Base-by-base conservation (phyloP, 352 stramenopile species). In the Pythium coloratum region DNA sequence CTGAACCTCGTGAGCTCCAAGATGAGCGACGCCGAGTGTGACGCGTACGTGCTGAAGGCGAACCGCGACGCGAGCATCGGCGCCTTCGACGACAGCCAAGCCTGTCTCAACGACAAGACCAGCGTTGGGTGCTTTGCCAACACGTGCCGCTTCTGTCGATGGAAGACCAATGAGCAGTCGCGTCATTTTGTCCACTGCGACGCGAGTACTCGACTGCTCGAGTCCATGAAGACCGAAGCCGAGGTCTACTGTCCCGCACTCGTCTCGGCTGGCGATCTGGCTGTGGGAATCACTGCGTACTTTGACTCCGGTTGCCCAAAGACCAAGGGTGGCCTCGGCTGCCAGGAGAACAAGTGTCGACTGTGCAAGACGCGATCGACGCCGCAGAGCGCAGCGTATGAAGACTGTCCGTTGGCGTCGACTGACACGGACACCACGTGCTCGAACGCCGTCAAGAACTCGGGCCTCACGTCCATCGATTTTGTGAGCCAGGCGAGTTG, bases 401-500 rank as follows among this genome's bases (percentile, higher is more conserved):
- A 73, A 2, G 77, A 63, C 14, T 82, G 77, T 50, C 49, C 66
- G 5, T 34, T 9, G 10, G 2, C 68, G 0, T 63, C 67, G 16
- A 59, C 38, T 47, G 64, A 59, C 12, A 49, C 42, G 16, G 3
- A 24, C 16, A 26, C 2, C 3, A 26, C n/a, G 42, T 50, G 42
- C 42, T 8, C 26, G 9, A 51, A 55, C 0, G 66, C 78, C 14
- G 77, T 79, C 1, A 50, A 34, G 6, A 50, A 56, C 53, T 76
- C 78, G 6, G 66, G 71, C n/a, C 64, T 88, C 14, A n/a, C 62
- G 14, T 55, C 62, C 6, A 71, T 90, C n/a, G 82, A 71, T 42
- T 88, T 70, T 42, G 70, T 90, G 28, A 61, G 38, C 18, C 76
- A 90, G n/a, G 46, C 60, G 2, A 68, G 62, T 1, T 92, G 80